Evolutionary conservation across 129 eudicot species (phyloP), one percentile per base, ranked within the genome.

Genomic region (Logfia minima): DNA sequence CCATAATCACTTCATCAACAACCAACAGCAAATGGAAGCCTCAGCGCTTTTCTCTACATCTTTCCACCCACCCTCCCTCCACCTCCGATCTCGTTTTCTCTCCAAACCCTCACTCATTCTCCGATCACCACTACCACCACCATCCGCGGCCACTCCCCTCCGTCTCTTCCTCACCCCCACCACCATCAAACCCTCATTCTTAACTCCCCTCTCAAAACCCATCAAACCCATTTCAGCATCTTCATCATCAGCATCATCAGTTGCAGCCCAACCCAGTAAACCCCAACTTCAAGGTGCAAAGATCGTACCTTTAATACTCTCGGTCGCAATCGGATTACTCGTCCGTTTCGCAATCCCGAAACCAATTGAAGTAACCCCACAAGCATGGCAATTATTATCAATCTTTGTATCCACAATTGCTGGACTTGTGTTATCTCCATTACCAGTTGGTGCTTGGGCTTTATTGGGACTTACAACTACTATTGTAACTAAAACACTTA

Each of bases 391-490:
- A 53, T 75, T 92, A 14, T 79, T 92, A 21, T 72, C 98, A 2
- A 89, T 92, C 16, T 92, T 92, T 75, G 87, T 86, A 16, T 89
- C 96, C 43, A 92, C 98, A 43, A 85, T 92, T 69, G 88, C 96
- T 32, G 98, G 98, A 3, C 83, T 92, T 7, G 91, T 92, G 22
- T 88, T 92, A 32, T 86, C 91, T 5, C 98, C 98, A 0, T 72
- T 92, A 7, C 96, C 96, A n/a, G 98, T 92, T 26, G 98, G 98
- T 26, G 98, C 96, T 0, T 92, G 96, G 98, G 93, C 96, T 6
- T 84, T 92, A 4, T 22, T 89, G 29, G 93, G 93, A 6, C 83
- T 92, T 3, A 92, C 98, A 35, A 72, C 88, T 17, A 22, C 91
- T 4, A 65, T 92, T 37, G 37, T 92, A 10, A 86, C 98, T 32